Evolutionary conservation across 2,329 filamentous ascomycete genomes (phyloP).

Genomic region (Penicillium sp.): DNA sequence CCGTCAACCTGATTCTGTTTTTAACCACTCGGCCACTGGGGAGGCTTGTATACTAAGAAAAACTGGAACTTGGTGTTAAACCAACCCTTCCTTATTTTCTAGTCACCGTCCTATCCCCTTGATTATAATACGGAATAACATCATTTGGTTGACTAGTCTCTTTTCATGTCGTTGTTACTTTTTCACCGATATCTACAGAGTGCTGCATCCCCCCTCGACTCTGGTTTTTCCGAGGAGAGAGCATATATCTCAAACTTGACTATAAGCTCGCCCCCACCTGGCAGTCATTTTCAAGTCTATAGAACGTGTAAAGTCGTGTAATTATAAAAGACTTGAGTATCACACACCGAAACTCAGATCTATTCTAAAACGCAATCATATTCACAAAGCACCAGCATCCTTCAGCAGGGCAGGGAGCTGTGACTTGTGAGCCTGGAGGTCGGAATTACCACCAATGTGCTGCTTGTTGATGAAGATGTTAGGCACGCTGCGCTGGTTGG

Average conservation of each 20-base stretch:
- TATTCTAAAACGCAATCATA: background rate
- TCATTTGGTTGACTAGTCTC: background rate
- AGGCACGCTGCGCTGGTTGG: slow-evolving; percentile 80
- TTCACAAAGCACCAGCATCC: slow-evolving; percentile 58
- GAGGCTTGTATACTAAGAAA: too few species aligned
- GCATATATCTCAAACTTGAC: background rate
- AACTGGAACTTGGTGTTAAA: too few species aligned
- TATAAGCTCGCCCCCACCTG: background rate
- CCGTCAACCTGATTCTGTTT: too few species aligned
- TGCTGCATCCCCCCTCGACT: background rate
- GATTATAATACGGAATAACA: too few species aligned
- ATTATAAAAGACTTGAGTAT: background rate
- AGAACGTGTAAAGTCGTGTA: background rate
- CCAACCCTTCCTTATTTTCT: too few species aligned
- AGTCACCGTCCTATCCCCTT: too few species aligned
- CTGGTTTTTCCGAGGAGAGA: background rate
- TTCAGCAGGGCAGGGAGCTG: slow-evolving; percentile 63
- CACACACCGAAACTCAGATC: background rate
- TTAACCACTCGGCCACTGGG: too few species aligned
- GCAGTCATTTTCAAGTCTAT: background rate
- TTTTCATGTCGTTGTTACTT: slow-evolving; percentile 1
- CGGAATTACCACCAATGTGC: slow-evolving; percentile 96
- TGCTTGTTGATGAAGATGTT: slow-evolving; percentile 89
- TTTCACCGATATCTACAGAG: slow-evolving; percentile 1
- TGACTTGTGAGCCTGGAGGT: slow-evolving; percentile 63